phyloP scores from a whole-genome alignment of 192 early-diverging fungal genomes.

The Rhizoclosmatium sp. region DNA sequence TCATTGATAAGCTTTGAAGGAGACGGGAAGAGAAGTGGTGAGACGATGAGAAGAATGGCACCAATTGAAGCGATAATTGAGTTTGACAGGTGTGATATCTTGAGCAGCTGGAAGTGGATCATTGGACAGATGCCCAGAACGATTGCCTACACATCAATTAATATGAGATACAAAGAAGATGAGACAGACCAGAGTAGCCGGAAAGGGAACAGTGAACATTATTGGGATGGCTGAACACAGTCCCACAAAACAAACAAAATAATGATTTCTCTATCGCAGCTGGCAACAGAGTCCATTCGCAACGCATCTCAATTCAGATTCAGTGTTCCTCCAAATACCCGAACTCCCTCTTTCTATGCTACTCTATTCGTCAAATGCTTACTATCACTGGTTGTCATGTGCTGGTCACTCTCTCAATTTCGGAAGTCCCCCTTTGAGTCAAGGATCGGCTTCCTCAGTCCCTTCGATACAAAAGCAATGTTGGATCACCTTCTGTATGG shows the following conservation, averaged over 20 bases:
- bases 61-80: background rate
- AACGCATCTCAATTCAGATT: too few species aligned
- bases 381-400: too few species aligned
- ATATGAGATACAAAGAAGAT: background rate
- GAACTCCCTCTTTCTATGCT: too few species aligned
- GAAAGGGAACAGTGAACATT: background rate
- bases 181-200: background rate
- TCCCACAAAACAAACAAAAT: constrained; percentile 12
- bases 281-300: too few species aligned
- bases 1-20: background rate
- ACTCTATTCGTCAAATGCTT: too few species aligned
- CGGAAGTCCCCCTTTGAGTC: background rate
- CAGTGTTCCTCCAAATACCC: too few species aligned
- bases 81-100: too few species aligned
- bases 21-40: constrained; percentile 3
- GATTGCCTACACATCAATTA: background rate
- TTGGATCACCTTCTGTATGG: background rate
- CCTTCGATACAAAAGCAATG: background rate
- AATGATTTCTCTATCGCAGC: background rate
- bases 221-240: background rate
- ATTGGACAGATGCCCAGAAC: background rate
- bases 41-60: background rate
- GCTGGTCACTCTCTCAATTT: background rate
- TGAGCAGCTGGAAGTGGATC: constrained; percentile 12
- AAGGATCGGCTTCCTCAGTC: background rate